Percentiles rank a stretch among this genome's conserved stretches.
phyloP scores from a whole-genome alignment of 345 rosid species.

The Streptanthus diversifolius region DNA sequence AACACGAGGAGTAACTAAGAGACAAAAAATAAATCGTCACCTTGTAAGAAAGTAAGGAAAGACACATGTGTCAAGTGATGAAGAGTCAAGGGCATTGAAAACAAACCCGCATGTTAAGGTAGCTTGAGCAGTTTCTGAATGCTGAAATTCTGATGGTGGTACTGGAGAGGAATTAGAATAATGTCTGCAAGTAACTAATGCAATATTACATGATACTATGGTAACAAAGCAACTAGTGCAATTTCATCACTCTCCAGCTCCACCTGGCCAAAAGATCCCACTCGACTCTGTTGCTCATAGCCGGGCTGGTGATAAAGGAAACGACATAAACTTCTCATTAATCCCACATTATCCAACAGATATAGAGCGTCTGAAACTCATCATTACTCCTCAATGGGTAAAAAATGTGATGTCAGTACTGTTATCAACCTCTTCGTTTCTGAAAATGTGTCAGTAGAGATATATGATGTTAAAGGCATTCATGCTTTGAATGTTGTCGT shows the following conservation, averaged over 20 bases:
- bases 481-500: slow-evolving; percentile 70
- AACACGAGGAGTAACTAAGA: slow-evolving; percentile 75
- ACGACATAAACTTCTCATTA: slow-evolving; percentile 73
- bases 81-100: slow-evolving; percentile 12
- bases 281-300: slow-evolving; percentile 72
- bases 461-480: slow-evolving; percentile 70
- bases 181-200: slow-evolving; percentile 2
- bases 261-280: slow-evolving; percentile 50
- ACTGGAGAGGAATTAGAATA: slow-evolving; percentile 39
- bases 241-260: slow-evolving; percentile 45
- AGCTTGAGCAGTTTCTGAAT: slow-evolving; percentile 66
- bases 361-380: slow-evolving; percentile 51
- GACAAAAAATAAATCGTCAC: slow-evolving; percentile 8
- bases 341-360: slow-evolving; percentile 68
- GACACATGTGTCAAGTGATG: slow-evolving; percentile 3
- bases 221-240: slow-evolving; percentile 32
- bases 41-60: slow-evolving; percentile 2
- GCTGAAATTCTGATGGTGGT: slow-evolving; percentile 83
- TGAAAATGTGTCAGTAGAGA: slow-evolving; percentile 57
- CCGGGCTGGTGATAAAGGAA: slow-evolving; percentile 86
- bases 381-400: slow-evolving; percentile 72
- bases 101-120: slow-evolving; percentile 91
- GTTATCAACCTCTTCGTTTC: slow-evolving; percentile 45
- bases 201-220: background rate
- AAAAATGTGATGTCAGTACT: slow-evolving; percentile 57